Evolutionary conservation across 345 rosid species (phyloP), one percentile per base, ranked within the genome.

Genomic region (Firmiana major): DNA sequence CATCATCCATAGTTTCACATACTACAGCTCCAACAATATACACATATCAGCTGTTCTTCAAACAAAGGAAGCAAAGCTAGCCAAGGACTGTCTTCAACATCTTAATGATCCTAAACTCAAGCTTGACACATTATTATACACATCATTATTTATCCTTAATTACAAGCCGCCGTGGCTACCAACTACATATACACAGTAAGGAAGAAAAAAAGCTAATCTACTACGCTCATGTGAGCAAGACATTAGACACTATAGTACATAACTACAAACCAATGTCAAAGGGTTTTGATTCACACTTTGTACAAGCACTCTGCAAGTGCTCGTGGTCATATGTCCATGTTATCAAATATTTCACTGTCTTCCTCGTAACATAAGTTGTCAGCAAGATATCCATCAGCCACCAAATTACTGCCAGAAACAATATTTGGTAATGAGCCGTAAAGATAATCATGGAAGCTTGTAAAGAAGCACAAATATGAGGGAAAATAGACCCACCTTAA

Each of bases 271-370:
- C 19, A 40, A n/a, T 17, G 49, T 51, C 34, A 15, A 42, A 57
- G 53, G 76, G 31, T 73, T 34, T 55, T 59, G 63, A 73, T n/a
- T n/a, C n/a, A n/a, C 54, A 40, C 11, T 40, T 15, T n/a, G 48
- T 40, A 22, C 43, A 54, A 38, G 31, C 13, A 24, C 38, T 42
- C 40, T 17, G 63, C 40, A 58, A 31, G 38, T 31, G 34, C 40
- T 57, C 5, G 0, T 22, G 63, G 31, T 73, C 48, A 92, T 85
- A 94, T 86, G 87, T 92, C 97, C 98, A 94, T 94, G 87, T 78
- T 82, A 63, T 85, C 85, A 71, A 93, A 93, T 69, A 93, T 87
- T 74, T 92, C 94, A 48, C 83, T 94, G 60, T 93, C 92, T 40
- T 89, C 97, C 36, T 80, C 89, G 9, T 83, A 84, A 15, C 78